Conservation (phyloP, 768 basidiomycete species). For the Tephrocybe sp. region DNA sequence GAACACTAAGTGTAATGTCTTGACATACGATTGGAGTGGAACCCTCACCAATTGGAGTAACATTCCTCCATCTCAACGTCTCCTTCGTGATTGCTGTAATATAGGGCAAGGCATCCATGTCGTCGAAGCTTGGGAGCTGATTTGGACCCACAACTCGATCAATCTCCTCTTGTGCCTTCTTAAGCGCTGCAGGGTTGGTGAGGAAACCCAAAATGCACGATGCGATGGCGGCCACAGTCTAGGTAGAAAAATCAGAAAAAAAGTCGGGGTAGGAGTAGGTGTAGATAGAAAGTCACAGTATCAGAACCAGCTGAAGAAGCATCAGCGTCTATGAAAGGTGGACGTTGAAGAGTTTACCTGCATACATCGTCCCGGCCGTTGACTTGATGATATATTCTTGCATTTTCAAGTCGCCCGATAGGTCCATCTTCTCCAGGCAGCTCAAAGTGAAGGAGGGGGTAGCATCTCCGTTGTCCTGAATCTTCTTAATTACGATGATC, state of each 20-base stretch:
- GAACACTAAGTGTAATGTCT: not conserved
- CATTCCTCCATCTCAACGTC: slow-evolving; percentile 26
- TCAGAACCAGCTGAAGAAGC: slow-evolving; percentile 23
- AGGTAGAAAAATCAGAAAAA: not conserved
- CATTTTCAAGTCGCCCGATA: slow-evolving; percentile 9
- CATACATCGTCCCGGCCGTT: slow-evolving; percentile 24
- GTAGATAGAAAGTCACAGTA: slow-evolving; percentile 17
- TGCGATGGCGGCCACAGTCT: slow-evolving; percentile 25
- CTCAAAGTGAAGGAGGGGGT: slow-evolving; percentile 21
- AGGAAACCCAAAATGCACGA: slow-evolving; percentile 29
- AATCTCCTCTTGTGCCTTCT: slow-evolving; percentile 30
- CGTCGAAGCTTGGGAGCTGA: slow-evolving; percentile 29
- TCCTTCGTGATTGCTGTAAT: slow-evolving; percentile 32
- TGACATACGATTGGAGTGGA: not conserved
- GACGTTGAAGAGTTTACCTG: slow-evolving; percentile 14
- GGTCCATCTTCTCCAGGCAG: slow-evolving; percentile 18
- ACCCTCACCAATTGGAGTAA: slow-evolving; percentile 23
- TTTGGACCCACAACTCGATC: slow-evolving; percentile 25
- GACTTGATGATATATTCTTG: slow-evolving; percentile 19
- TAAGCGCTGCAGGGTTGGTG: slow-evolving; percentile 24
- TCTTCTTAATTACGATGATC: not conserved
- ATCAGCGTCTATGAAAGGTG: not conserved
- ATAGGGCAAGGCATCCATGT: slow-evolving; percentile 28
- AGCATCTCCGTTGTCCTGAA: not conserved
- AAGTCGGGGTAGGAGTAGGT: not conserved